Conservation (phyloP, 2,329 filamentous ascomycete species). For the Fusarium siculi region DNA sequence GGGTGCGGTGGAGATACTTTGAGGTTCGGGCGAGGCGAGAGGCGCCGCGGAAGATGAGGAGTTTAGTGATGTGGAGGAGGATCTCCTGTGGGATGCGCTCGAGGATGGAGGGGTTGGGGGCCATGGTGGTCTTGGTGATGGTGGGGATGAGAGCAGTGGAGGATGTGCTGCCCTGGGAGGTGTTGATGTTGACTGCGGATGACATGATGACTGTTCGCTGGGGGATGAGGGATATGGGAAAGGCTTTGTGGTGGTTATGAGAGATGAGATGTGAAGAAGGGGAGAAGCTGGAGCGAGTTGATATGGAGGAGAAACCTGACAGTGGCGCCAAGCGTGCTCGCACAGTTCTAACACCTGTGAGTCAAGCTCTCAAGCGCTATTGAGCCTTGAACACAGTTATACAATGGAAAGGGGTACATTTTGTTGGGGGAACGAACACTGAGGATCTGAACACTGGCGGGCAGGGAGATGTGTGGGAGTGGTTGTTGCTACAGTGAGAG, state of each 20-base stretch:
- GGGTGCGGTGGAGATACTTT: background rate
- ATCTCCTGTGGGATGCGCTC: background rate
- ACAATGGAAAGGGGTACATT: background rate
- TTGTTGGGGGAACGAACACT: background rate
- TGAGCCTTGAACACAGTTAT: background rate
- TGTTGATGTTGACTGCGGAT: background rate
- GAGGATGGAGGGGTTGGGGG: background rate
- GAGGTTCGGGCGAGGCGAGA: background rate
- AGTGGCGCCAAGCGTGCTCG: background rate
- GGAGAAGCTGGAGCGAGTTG: background rate
- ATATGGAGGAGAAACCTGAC: background rate
- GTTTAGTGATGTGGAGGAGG: background rate
- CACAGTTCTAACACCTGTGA: background rate
- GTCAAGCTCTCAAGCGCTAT: background rate
- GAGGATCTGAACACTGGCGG: background rate
- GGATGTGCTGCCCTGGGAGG: background rate
- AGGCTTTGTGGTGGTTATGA: fast-evolving
- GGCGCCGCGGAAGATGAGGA: background rate
- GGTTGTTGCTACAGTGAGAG: background rate
- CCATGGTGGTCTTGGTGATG: background rate
- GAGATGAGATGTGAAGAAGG: background rate
- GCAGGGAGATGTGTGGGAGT: background rate
- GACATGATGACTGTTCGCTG: background rate
- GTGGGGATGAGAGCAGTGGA: background rate
- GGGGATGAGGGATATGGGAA: background rate